Base-by-base conservation (phyloP, 2,329 filamentous ascomycete species). In the Juglanconis sp. region DNA sequence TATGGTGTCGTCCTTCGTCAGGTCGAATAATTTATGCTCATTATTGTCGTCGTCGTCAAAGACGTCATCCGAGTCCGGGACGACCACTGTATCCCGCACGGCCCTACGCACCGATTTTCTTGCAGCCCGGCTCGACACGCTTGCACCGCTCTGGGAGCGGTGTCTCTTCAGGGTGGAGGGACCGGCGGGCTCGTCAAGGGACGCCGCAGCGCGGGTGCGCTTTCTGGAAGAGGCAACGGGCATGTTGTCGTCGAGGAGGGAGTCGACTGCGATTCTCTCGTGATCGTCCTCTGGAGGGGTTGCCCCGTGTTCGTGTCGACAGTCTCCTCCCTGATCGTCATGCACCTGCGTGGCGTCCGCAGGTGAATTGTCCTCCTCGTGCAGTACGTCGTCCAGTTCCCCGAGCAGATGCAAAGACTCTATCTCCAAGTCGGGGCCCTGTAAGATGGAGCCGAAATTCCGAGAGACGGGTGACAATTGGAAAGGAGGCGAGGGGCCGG, bases 1-100 rank as follows among this genome's bases (percentile, higher is more conserved):
- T 2, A 80, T 72, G 42, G 78, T 76, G 36, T 63, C 55, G 10
- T 76, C 77, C 5, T 78, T 76, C 2, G 73, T 74, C 8, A 81
- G 65, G 65, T 81, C 77, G 48, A 77, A 72, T 8, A 73, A 64
- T 24, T 75, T 71, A 5, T 65, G 62, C 42, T 60, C 63, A 15
- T 69, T 65, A 5, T 64, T 66, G 5, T 65, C 61, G 8, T 63
- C 65, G 15, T 74, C 70, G 17, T 70, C 69, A 32, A 73, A 70
- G 5, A 66, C 60, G 34, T 68, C 68, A 13, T 63, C 60, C 15
- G 53, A 42, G n/a, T 60, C 57, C 8, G 47, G 52, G 10, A 56
- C 40, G 13, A 42, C 38, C 6, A 57, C 46, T 34, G 50, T 30
- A 5, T 49, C 13, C 1, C 35, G 36, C 11, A 42, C 9, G 8